These are phyloP conservation scores for Aspergillus sp. DNA, from an alignment of 2,329 filamentous ascomycete species.

Conservation along the genomic window DNA sequence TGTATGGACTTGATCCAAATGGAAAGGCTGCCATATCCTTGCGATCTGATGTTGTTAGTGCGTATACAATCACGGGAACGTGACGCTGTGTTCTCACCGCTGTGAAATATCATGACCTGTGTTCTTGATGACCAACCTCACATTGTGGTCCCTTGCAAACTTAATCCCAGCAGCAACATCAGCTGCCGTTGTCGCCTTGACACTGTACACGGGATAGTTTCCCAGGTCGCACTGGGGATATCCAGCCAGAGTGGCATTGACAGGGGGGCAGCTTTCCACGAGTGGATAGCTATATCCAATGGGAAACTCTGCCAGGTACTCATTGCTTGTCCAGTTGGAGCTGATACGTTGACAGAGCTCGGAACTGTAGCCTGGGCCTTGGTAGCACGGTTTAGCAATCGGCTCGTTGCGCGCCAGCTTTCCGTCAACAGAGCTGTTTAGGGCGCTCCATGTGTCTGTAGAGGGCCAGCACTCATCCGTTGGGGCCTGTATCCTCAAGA, in stretches of 20 bases:
- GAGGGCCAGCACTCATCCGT: constrained; percentile 49
- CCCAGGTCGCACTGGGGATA: constrained; percentile 18
- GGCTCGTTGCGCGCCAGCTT: constrained; percentile 53
- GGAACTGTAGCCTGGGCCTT: constrained; percentile 40
- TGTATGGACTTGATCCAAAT: constrained; percentile 34
- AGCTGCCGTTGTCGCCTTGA: constrained; percentile 26
- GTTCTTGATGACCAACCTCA: constrained; percentile 51
- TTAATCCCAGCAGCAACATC: constrained; percentile 30
- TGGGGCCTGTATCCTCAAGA: not conserved
- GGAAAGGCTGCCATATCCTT: constrained; percentile 32
- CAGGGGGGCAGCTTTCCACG: constrained; percentile 41
- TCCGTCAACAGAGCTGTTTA: constrained; percentile 54
- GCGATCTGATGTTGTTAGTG: constrained; percentile 21
- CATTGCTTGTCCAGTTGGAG: constrained; percentile 43
- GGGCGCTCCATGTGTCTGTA: constrained; percentile 43
- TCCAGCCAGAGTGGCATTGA: constrained; percentile 20
- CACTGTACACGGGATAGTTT: constrained; percentile 10
- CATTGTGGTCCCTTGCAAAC: constrained; percentile 52
- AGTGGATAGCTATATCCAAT: constrained; percentile 36
- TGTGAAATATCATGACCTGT: constrained; percentile 40
- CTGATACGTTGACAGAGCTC: constrained; percentile 43
- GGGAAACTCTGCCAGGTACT: constrained; percentile 17
- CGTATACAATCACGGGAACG: not conserved
- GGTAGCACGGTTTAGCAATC: constrained; percentile 53
- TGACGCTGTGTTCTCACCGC: constrained; percentile 9